A percentile compares a stretch with the other conserved stretches of the same genome.
These are phyloP conservation scores for Plasmodium chabaudi DNA, from an alignment of 169 alveolate species.

Conservation along the genomic window DNA sequence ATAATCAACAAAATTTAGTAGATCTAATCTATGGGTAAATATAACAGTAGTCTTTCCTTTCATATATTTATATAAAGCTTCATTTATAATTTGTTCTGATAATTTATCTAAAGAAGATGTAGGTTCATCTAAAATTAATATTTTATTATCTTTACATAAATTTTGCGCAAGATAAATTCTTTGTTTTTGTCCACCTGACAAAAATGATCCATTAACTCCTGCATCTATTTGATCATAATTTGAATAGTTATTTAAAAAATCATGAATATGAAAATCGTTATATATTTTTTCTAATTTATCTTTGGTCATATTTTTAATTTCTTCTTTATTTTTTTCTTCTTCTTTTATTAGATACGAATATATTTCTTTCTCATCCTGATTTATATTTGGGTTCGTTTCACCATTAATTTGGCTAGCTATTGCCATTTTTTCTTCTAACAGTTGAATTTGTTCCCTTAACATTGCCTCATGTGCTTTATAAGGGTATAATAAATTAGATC, in stretches of 20 bases:
- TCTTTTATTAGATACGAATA: slow-evolving; percentile 13
- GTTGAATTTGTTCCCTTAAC: slow-evolving; percentile 43
- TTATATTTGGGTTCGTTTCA: not conserved
- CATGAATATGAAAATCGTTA: slow-evolving; percentile 88
- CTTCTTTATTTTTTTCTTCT: slow-evolving; percentile 88
- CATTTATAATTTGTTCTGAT: slow-evolving; percentile 75
- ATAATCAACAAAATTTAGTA: slow-evolving; percentile 56
- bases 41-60: slow-evolving; percentile 54
- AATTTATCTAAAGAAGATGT: slow-evolving; percentile 81
- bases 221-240: slow-evolving; percentile 87
- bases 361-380: slow-evolving; percentile 21
- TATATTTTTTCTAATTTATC: slow-evolving; percentile 92
- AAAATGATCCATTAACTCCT: slow-evolving; percentile 92
- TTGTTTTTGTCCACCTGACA: slow-evolving; percentile 89
- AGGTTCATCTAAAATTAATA: slow-evolving; percentile 81
- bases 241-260: slow-evolving; percentile 90
- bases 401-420: not conserved
- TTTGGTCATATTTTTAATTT: slow-evolving; percentile 89
- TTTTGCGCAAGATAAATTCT: slow-evolving; percentile 80
- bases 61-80: slow-evolving; percentile 63
- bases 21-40: slow-evolving; percentile 52
- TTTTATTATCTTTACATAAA: slow-evolving; percentile 69
- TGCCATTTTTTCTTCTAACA: slow-evolving; percentile 2
- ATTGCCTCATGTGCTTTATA: slow-evolving; percentile 50
- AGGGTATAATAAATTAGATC: slow-evolving; percentile 32